phyloP scores from a whole-genome alignment of 805 yeast species.

The Lachancea sp. region DNA sequence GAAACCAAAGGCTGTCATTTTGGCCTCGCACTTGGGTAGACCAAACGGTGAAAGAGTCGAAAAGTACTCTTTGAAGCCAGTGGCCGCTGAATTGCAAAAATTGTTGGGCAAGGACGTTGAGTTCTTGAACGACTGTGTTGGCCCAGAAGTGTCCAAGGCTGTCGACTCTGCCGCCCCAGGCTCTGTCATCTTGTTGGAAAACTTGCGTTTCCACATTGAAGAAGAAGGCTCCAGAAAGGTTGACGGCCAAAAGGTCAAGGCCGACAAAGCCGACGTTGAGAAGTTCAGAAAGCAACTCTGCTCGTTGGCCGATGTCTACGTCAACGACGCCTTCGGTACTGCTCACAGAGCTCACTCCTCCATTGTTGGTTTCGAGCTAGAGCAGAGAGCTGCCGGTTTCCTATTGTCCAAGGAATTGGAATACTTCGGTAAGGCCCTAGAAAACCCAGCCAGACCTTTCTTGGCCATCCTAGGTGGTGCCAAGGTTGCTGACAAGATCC shows the following conservation, averaged over 20 bases:
- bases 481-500: constrained; percentile 97
- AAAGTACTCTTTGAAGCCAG: constrained; percentile 90
- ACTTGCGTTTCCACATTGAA: constrained; percentile 97
- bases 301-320: constrained; percentile 91
- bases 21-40: constrained; percentile 98
- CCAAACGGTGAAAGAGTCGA: constrained; percentile 89
- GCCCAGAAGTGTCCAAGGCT: constrained; percentile 77
- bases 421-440: constrained; percentile 97
- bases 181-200: constrained; percentile 84
- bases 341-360: constrained; percentile 99
- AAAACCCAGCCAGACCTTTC: constrained; percentile 97
- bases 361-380: constrained; percentile 94
- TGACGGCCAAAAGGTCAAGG: constrained; percentile 91
- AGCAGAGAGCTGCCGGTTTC: constrained; percentile 98
- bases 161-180: constrained; percentile 72
- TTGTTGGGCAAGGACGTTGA: constrained; percentile 68
- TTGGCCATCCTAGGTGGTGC: constrained; percentile 99
- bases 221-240: constrained; percentile 92
- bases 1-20: constrained; percentile 82
- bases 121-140: constrained; percentile 89
- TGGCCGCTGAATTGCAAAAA: constrained; percentile 79
- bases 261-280: constrained; percentile 75
- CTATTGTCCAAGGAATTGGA: constrained; percentile 94
- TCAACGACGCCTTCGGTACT: constrained; percentile 98
- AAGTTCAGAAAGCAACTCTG: constrained; percentile 87